Evolutionary conservation across 768 basidiomycete genomes (phyloP).

Genomic region (Boletus subcaerulescens): DNA sequence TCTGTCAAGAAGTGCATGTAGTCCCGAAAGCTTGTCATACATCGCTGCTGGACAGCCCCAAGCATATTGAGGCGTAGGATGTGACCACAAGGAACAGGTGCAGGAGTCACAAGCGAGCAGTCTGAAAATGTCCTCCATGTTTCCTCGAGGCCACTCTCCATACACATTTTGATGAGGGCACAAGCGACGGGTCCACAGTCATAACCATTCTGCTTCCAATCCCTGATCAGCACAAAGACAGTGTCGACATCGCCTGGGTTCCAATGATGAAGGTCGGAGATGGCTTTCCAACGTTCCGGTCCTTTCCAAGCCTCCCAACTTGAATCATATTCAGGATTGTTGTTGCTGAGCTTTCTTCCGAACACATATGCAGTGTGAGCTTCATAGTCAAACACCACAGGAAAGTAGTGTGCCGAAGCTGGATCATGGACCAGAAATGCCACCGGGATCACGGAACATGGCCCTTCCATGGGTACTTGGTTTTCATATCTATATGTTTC

Average conservation of each 20-base stretch:
- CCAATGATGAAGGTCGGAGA: constrained; percentile 1
- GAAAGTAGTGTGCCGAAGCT: background rate
- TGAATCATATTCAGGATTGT: background rate
- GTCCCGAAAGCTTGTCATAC: background rate
- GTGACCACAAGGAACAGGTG: constrained; percentile 1
- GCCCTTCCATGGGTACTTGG: background rate
- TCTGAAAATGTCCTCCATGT: background rate
- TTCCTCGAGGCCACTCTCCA: background rate
- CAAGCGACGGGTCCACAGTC: constrained; percentile 3
- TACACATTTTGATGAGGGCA: background rate
- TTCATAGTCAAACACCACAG: background rate
- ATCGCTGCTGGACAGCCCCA: background rate
- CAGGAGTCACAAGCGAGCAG: too few species aligned
- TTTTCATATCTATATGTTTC: too few species aligned
- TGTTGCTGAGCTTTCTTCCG: background rate
- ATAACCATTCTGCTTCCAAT: constrained; percentile 8
- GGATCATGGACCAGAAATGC: background rate
- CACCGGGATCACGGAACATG: background rate
- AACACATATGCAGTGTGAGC: background rate
- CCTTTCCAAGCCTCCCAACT: constrained; percentile 1
- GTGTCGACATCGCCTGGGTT: background rate
- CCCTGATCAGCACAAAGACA: background rate
- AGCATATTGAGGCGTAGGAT: background rate
- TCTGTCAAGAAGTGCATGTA: constrained; percentile 1
- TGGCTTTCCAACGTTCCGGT: background rate